These are phyloP conservation scores for Aspergillus tubingensis DNA, from an alignment of 2,329 filamentous ascomycete genomes.

Conservation along the genomic window DNA sequence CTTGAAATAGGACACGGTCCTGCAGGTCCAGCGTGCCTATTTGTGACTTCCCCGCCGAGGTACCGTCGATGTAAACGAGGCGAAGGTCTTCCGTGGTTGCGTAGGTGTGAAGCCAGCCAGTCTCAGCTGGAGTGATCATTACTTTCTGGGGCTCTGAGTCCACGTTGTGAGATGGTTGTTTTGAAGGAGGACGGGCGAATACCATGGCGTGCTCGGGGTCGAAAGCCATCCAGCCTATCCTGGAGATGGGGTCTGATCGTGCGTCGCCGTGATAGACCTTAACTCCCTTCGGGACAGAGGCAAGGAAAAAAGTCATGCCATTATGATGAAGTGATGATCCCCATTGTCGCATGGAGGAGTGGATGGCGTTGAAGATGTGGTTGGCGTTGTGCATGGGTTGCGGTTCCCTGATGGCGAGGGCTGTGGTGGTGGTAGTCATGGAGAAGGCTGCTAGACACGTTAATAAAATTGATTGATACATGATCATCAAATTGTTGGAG, in stretches of 20 bases:
- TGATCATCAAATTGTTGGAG: neutral
- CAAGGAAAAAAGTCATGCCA: neutral
- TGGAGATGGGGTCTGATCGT: neutral
- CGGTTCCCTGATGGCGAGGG: neutral
- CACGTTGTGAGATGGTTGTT: no score
- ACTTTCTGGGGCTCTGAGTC: neutral
- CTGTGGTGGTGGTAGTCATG: neutral
- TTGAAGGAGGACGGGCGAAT: neutral
- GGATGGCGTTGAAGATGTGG: constrained; percentile 4
- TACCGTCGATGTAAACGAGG: neutral
- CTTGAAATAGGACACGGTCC: neutral
- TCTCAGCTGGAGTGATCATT: neutral
- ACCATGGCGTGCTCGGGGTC: neutral
- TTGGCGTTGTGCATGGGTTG: neutral
- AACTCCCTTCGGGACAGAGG: neutral
- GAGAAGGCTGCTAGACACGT: neutral
- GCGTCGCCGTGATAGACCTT: neutral
- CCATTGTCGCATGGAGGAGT: constrained; percentile 4
- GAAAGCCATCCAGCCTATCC: neutral
- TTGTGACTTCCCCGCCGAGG: neutral
- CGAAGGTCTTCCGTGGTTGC: neutral
- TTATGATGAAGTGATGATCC: neutral
- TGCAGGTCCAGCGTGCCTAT: constrained; percentile 1
- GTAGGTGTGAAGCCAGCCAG: neutral
- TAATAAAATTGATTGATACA: neutral